phyloP scores from a whole-genome alignment of 2,329 filamentous ascomycete species.

The Microcyclospora tardicrescens region DNA sequence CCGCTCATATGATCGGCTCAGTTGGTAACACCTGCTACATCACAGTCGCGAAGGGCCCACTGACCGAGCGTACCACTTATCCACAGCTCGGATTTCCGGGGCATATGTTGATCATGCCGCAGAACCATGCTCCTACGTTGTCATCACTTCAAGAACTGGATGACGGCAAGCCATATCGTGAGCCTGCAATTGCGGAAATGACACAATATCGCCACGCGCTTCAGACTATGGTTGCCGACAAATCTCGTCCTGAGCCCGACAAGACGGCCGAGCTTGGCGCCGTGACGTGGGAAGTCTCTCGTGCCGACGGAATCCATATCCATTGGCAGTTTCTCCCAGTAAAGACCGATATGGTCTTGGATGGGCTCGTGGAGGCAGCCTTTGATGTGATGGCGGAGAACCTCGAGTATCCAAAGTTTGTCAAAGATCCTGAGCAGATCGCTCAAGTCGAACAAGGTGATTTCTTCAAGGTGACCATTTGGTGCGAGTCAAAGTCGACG shows the following conservation, averaged over 20 bases:
- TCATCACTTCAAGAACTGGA: constrained; percentile 16
- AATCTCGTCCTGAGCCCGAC: constrained; percentile 13
- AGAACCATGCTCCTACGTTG: constrained; percentile 68
- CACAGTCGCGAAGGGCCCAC: constrained; percentile 81
- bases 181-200: constrained; percentile 50
- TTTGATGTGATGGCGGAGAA: constrained; percentile 86
- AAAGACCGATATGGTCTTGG: constrained; percentile 51
- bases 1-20: constrained; percentile 76
- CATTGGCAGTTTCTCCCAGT: constrained; percentile 92
- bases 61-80: constrained; percentile 61
- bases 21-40: constrained; percentile 81
- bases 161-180: background rate
- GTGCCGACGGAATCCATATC: constrained; percentile 65
- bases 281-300: constrained; percentile 87
- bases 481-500: constrained; percentile 30
- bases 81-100: constrained; percentile 61
- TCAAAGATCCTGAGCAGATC: constrained; percentile 17
- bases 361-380: constrained; percentile 70
- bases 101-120: constrained; percentile 83
- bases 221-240: constrained; percentile 56
- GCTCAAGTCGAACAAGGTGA: constrained; percentile 15
- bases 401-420: constrained; percentile 43
- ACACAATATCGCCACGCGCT: constrained; percentile 61
- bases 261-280: constrained; percentile 52
- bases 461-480: constrained; percentile 24